phyloP scores from a whole-genome alignment of 805 yeast species.

The Priceomyces carsonii region DNA sequence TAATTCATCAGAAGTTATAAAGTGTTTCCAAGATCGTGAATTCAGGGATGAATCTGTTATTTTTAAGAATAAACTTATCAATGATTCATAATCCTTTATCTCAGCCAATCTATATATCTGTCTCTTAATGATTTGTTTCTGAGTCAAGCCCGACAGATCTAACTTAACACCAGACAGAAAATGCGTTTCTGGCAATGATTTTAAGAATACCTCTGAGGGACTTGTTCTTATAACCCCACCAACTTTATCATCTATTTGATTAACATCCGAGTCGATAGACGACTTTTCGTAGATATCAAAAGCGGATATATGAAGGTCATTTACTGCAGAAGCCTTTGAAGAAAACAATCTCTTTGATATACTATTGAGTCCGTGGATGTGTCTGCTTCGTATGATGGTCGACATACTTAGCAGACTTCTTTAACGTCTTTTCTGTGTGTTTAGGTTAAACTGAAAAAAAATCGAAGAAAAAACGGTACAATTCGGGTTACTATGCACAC shows the following conservation, averaged over 20 bases:
- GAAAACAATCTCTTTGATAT: constrained; percentile 1
- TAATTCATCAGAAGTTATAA: constrained; percentile 19
- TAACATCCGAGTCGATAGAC: background rate
- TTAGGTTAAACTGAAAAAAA: background rate
- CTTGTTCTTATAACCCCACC: constrained; percentile 1
- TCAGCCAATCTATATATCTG: constrained; percentile 17
- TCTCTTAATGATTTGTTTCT: constrained; percentile 11
- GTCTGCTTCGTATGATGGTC: constrained; percentile 1
- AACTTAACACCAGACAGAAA: constrained; percentile 10
- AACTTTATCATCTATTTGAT: background rate
- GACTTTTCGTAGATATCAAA: constrained; percentile 2
- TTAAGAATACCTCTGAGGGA: constrained; percentile 9
- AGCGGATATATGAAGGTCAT: background rate
- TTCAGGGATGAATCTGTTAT: constrained; percentile 10
- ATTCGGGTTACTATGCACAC: background rate
- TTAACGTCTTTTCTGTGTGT: background rate
- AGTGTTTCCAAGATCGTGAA: constrained; percentile 5
- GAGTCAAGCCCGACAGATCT: constrained; percentile 3
- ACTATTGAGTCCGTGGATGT: background rate
- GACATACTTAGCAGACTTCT: background rate
- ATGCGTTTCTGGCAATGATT: constrained; percentile 14
- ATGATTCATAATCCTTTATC: constrained; percentile 11
- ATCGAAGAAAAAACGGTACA: constrained; percentile 1
- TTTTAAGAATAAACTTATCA: constrained; percentile 16
- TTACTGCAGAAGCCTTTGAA: constrained; percentile 4